Percentiles rank a stretch among this genome's conserved stretches.
Conservation (phyloP, 441 rosid genomes). For the Arabidopsis lyrata region DNA sequence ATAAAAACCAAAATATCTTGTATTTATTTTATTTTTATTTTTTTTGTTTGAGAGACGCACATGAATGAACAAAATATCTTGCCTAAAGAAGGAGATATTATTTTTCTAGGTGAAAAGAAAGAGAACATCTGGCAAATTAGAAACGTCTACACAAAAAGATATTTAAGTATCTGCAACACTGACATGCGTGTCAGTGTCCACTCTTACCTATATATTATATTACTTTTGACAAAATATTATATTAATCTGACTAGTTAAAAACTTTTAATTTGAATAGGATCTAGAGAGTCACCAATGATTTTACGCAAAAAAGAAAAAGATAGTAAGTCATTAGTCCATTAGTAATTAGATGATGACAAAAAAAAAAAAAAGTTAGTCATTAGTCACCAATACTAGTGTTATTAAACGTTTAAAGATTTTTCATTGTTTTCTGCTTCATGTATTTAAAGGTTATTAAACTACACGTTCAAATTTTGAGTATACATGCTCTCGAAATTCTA, state of each 20-base stretch:
- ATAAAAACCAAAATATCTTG: constrained; percentile 37
- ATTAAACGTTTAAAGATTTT: too few relatives aligned
- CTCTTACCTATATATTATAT: neutral
- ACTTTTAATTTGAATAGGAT: neutral
- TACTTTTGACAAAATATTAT: neutral
- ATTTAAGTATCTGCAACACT: constrained; percentile 23
- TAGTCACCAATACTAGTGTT: too few relatives aligned
- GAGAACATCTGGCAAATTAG: constrained; percentile 10
- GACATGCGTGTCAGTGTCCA: constrained; percentile 30
- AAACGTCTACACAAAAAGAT: constrained; percentile 23
- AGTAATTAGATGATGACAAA: too few relatives aligned
- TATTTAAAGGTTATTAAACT: too few relatives aligned
- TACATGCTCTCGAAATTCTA: too few relatives aligned
- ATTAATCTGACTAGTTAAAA: neutral
- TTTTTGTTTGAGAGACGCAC: neutral
- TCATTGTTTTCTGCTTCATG: too few relatives aligned
- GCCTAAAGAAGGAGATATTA: constrained; percentile 33
- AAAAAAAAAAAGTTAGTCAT: too few relatives aligned
- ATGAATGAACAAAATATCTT: constrained; percentile 34
- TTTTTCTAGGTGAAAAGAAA: constrained; percentile 11
- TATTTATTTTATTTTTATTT: neutral
- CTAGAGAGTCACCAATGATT: neutral
- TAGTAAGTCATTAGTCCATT: too few relatives aligned
- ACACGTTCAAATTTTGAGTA: too few relatives aligned
- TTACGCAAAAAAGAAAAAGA: too few relatives aligned